Evolutionary conservation across 306 rosid genomes (phyloP), one percentile per base, ranked within the genome.

Genomic region (Corylus heterophylla): DNA sequence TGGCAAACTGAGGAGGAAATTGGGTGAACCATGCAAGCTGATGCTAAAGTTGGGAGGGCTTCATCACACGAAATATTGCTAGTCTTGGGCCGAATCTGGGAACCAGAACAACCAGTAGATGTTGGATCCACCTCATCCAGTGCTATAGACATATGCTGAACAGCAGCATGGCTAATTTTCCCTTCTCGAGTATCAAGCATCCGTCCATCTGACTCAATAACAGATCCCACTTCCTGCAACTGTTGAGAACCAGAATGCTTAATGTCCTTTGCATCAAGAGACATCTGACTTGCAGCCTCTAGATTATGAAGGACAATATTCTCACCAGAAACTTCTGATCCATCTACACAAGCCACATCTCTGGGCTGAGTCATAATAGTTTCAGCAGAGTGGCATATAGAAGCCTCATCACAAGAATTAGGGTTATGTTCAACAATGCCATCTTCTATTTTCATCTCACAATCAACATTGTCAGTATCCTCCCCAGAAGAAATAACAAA

Each of bases 261-360:
- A 37, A 58, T 63, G n/a, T 63, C 69, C 49, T 10, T 58, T 13
- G 13, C 76, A 71, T 62, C 83, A 29, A 55, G 66, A 63, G 78
- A 61, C 56, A 70, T 31, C 74, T 45, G 73, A 69, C 7, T 49
- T 54, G 45, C 64, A 84, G 59, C 69, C 51, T 72, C 82, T 47
- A 78, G 67, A 73, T 82, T 75, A 69, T 31, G 74, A 83, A 49
- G 44, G 45, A 77, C 67, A 12, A 17, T 17, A 49, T 13, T 51
- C 12, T 78, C 92, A 58, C 54, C 49, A 37, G 80, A 83, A 58
- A 74, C 63, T 54, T 78, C 73, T 31, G 77, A 77, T 75, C 71
- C 89, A 54, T 13, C 55, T 1, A 69, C 67, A 12, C 55, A 20
- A 70, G 47, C 72, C 29, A 51, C 67, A 18, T 70, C 81, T 14